Conservation (phyloP, 352 stramenopile species). For the Bremia lactucae region DNA sequence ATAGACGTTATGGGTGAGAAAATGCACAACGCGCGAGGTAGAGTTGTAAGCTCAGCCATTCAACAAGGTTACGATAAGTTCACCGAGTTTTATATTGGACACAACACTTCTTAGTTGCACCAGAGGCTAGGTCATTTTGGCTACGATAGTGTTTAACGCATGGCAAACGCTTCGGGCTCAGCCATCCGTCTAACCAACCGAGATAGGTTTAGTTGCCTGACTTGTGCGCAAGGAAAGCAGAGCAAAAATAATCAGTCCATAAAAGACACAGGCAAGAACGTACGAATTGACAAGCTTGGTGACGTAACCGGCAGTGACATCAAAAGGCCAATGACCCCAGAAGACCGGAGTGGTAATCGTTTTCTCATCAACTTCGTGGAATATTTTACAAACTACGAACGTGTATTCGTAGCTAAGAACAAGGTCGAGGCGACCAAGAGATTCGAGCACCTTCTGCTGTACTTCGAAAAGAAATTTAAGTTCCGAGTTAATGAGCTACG, state of each 20-base stretch:
- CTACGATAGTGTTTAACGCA: conserved; percentile 3
- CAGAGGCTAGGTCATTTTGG: neutral
- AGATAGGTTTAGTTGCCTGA: neutral
- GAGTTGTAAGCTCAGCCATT: neutral
- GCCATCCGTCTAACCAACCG: conserved; percentile 1
- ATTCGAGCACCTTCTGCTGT: neutral
- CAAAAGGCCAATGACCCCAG: neutral
- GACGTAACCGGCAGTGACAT: too few species aligned
- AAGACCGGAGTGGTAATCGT: neutral
- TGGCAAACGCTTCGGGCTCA: neutral
- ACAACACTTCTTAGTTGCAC: neutral
- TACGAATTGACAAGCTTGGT: too few species aligned
- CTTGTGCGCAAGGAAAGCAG: neutral
- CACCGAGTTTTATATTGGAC: too few species aligned
- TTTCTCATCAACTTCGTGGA: neutral
- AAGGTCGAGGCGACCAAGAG: neutral
- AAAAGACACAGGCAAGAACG: too few species aligned
- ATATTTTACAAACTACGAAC: neutral
- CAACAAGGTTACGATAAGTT: neutral
- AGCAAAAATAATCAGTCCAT: too few species aligned
- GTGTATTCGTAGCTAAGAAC: conserved; percentile 1
- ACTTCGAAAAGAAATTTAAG: neutral
- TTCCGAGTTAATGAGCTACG: neutral
- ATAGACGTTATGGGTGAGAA: neutral
- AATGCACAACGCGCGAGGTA: neutral